Percentiles rank a stretch among this genome's conserved stretches.
These are phyloP conservation scores for Apophysomyces variabilis DNA, from an alignment of 371 early-diverging fungal species.

Conservation along the genomic window DNA sequence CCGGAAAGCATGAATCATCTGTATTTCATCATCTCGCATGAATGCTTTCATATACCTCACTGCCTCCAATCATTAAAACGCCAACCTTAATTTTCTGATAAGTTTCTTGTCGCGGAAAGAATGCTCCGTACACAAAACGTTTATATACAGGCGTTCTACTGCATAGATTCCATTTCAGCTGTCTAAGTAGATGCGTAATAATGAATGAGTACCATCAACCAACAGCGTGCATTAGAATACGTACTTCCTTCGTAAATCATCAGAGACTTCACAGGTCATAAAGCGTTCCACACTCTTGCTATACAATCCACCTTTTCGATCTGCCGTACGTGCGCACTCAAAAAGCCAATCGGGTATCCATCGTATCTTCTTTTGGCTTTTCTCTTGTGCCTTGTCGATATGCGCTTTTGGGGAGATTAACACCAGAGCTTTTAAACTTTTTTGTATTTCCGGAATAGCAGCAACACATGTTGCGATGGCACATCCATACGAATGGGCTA, in stretches of 20 bases:
- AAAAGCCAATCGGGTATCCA: conserved; percentile 63
- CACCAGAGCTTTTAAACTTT: conserved; percentile 57
- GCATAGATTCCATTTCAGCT: conserved; percentile 67
- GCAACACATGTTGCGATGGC: conserved; percentile 61
- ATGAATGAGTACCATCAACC: neutral
- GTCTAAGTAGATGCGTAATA: conserved; percentile 27
- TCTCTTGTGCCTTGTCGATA: conserved; percentile 50
- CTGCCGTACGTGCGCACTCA: conserved; percentile 57
- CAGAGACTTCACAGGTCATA: conserved; percentile 49
- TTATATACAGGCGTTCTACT: conserved; percentile 62
- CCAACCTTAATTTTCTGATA: conserved; percentile 60
- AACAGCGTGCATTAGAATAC: conserved; percentile 3
- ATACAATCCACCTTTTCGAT: conserved; percentile 66
- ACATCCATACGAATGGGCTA: conserved; percentile 78
- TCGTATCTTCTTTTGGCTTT: conserved; percentile 37
- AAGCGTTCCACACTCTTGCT: conserved; percentile 67
- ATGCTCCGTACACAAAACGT: conserved; percentile 54
- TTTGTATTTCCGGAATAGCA: conserved; percentile 33
- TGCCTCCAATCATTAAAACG: conserved; percentile 64
- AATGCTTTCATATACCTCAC: conserved; percentile 35
- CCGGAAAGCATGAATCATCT: neutral
- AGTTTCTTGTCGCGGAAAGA: conserved; percentile 46
- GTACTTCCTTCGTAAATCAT: conserved; percentile 45
- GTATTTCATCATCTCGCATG: neutral
- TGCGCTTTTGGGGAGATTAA: conserved; percentile 67